Base-by-base conservation (phyloP, 2,329 filamentous ascomycete species). In the Plectosphaerella plurivora region DNA sequence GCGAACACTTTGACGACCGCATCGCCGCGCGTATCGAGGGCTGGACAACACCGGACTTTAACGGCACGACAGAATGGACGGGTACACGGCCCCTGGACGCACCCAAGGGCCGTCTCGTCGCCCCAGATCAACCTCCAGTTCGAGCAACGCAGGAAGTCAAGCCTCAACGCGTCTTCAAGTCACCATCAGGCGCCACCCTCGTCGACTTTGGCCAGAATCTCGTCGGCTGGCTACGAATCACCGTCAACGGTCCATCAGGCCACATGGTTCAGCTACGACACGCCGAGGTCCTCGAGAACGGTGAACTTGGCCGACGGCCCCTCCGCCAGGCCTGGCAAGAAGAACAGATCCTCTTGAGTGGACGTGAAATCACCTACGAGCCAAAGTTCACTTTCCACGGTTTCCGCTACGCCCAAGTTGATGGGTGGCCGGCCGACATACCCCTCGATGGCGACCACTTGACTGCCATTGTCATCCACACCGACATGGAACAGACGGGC, bases 121-220 rank as follows among this genome's bases (percentile, higher is more conserved):
- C 73, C 4, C 67, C 75, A 0, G 70, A 74, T 52, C 68, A 65
- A 0, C 70, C 77, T 3, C 77, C 77, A 1, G 71, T 80, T 0
- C 66, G 73, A 14, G 71, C 63, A 35, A 64, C 45, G 36, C 65
- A 61, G 56, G 59, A 59, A 3, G 22, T 68, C 12, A 68, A 56
- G 60, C 70, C 61, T 10, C 48, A 55, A 6, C 45, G 56, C 12
- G 63, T 70, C 35, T 67, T 68, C 12, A 61, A 55, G 53, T 60
- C 70, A 0, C 64, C 68, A 0, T 70, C 71, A 0, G 73, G 75
- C 1, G 77, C 76, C 54, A 71, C 65, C 0, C 61, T 81, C 3
- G 52, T 82, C 5, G 79, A 84, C 55, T 83, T 83, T 60, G 79
- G 79, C 2, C 79, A 84, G 58, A 83, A 84, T 56, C 64, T 83